Evolutionary conservation across 345 rosid species (phyloP).

Genomic region (Boechera retrofracta): DNA sequence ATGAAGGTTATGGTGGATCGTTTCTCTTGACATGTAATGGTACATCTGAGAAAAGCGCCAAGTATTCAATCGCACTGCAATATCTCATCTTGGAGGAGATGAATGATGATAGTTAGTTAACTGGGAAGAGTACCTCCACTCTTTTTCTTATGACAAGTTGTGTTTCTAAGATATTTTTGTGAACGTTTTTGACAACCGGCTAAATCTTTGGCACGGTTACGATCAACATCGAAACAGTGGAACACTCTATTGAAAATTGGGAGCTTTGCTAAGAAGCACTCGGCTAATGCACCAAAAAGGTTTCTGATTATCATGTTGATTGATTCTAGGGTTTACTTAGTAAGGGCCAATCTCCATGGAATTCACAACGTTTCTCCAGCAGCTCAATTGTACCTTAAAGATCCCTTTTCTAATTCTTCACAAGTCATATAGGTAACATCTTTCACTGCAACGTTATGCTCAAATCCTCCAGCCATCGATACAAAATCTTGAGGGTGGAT

Average conservation of each 20-base stretch:
- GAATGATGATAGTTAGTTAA: conserved; percentile 1
- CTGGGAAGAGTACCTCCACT: background rate
- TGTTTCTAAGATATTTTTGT: too few species aligned
- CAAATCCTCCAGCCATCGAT: too few species aligned
- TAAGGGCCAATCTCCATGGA: background rate
- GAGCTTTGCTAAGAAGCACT: conserved; percentile 2
- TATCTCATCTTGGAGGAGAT: conserved; percentile 47
- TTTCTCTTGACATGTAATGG: conserved; percentile 57
- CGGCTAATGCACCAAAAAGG: conserved; percentile 8
- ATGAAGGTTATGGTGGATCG: conserved; percentile 75
- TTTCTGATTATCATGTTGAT: background rate
- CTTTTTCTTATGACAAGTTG: too few species aligned
- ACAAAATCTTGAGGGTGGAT: too few species aligned
- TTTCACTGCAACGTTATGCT: background rate
- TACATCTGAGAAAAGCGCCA: conserved; percentile 35
- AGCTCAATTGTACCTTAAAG: background rate
- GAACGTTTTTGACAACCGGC: background rate
- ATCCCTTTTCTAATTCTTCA: background rate
- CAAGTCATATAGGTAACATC: background rate
- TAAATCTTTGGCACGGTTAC: background rate
- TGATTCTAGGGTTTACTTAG: background rate
- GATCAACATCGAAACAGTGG: background rate
- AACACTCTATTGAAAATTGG: background rate
- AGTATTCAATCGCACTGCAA: conserved; percentile 46
- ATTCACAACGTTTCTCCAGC: background rate